Base-by-base conservation (phyloP, 331 rosid genomes). In the Telfairia occidentalis region DNA sequence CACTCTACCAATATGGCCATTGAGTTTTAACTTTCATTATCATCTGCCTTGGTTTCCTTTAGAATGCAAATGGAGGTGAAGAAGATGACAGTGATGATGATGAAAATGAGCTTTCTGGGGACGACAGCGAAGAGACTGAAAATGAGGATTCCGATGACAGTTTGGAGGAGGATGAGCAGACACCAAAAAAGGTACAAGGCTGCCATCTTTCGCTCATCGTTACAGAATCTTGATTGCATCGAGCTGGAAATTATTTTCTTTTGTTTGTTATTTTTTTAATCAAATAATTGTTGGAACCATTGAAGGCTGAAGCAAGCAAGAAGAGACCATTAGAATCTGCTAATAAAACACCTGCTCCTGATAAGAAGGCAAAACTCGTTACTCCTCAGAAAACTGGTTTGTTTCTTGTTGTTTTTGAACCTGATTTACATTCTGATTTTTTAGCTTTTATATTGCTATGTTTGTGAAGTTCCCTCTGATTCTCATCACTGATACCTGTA, bases 271-370 rank as follows among this genome's bases (percentile, higher is more conserved):
- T 32, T 4, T 23, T 10, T 32, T 5, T 52, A 29, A 50, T 10
- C 43, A 30, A 40, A n/a, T 72, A 52, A 35, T 54, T 23, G 21
- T 54, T 23, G 50, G 10, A 54, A 54, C 35, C 35, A 19, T 16
- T 28, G 73, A 65, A 90, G 97, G 83, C n/a, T 5, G 87, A 82
- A 34, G 46, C 66, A 54, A 80, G 83, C 59, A 91, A 89, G 89
- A 94, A 91, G 76, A 94, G 97, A 38, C 57, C 86, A 37, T 76
- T 78, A 70, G 95, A 83, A 0, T 84, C 96, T 45, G 95, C 91
- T 45, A 5, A 76, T 0, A 89, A 87, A 77, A 89, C 91, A 19
- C 95, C 96, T 0, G 81, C 86, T 60, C 21, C 97, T 73, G 43
- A 83, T 23, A 94, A 94, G 78, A 94, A 94, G 78, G 85, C 95